Conservation (phyloP, 2,329 filamentous ascomycete genomes). For the Lasiodiplodia theobromae region DNA sequence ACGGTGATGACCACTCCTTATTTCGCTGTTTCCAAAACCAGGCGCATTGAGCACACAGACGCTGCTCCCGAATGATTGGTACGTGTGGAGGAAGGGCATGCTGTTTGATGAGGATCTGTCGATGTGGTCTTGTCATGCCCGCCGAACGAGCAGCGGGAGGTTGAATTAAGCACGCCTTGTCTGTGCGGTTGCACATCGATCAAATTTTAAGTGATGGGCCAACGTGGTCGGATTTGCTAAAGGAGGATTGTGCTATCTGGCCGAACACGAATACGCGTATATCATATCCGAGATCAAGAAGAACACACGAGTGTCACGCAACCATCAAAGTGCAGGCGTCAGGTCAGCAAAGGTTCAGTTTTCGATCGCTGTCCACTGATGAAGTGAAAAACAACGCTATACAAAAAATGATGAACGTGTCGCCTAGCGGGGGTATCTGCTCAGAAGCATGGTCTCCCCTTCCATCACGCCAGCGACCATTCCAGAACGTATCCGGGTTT, state of each 20-base stretch:
- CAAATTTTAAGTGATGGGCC: neutral
- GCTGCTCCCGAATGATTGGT: constrained; percentile 1
- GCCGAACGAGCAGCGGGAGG: neutral
- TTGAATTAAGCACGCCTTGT: constrained; percentile 16
- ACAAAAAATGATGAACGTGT: constrained; percentile 9
- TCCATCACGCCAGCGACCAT: constrained; percentile 8
- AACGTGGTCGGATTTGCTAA: neutral
- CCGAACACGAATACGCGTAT: constrained; percentile 20
- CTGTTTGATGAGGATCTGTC: constrained; percentile 22
- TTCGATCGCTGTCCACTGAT: constrained; percentile 4
- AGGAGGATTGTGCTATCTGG: neutral
- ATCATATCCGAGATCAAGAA: neutral
- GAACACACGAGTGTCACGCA: constrained; percentile 8
- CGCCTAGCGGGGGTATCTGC: constrained; percentile 22
- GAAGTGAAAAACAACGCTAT: constrained; percentile 7
- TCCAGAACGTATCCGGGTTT: constrained; percentile 8
- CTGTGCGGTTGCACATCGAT: constrained; percentile 17
- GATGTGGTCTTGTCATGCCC: neutral
- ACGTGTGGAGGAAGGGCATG: neutral
- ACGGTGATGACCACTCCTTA: constrained; percentile 1
- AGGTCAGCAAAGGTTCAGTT: neutral
- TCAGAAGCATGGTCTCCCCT: constrained; percentile 13
- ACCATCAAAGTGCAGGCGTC: neutral
- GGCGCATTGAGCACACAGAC: neutral
- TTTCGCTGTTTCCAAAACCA: neutral